Percentiles rank a stretch among this genome's conserved stretches.
These are phyloP conservation scores for Kwoniella sp. DNA, from an alignment of 768 basidiomycete genomes.

Conservation along the genomic window DNA sequence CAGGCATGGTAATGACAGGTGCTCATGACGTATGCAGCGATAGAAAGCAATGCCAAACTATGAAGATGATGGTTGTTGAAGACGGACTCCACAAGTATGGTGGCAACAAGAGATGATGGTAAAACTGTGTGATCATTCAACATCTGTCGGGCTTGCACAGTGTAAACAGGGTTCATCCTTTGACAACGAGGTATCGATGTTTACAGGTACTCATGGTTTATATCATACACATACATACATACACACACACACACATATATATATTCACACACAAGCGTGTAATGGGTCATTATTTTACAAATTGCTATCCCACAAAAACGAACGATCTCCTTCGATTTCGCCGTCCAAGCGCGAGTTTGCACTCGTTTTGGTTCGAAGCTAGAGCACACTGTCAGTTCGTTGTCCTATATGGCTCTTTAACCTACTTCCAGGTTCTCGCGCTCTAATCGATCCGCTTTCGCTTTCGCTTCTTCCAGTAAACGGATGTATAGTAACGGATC, in stretches of 20 bases:
- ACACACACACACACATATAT: no score
- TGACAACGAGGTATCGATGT: no score
- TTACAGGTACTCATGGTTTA: neutral
- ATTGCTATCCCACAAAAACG: constrained; percentile 5
- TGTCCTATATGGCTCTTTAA: neutral
- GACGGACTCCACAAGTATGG: neutral
- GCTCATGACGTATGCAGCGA: constrained; percentile 2
- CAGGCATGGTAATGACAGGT: neutral
- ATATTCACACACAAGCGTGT: neutral
- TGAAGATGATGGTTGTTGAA: neutral
- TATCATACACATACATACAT: neutral
- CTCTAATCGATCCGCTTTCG: constrained; percentile 23
- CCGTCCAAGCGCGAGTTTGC: neutral
- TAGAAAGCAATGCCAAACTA: neutral
- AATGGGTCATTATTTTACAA: neutral
- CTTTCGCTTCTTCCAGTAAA: constrained; percentile 29
- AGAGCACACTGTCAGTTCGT: neutral
- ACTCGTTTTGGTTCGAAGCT: constrained; percentile 11
- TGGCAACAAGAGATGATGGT: neutral
- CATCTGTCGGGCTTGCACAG: neutral
- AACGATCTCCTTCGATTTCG: constrained; percentile 1
- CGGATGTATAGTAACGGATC: constrained; percentile 13
- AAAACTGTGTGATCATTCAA: neutral
- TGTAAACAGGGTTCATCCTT: constrained; percentile 13
- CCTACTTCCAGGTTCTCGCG: constrained; percentile 39